Percentiles rank a stretch among this genome's conserved stretches.
Evolutionary conservation across 768 basidiomycete genomes (phyloP).

Genomic region (Mycena crocata): DNA sequence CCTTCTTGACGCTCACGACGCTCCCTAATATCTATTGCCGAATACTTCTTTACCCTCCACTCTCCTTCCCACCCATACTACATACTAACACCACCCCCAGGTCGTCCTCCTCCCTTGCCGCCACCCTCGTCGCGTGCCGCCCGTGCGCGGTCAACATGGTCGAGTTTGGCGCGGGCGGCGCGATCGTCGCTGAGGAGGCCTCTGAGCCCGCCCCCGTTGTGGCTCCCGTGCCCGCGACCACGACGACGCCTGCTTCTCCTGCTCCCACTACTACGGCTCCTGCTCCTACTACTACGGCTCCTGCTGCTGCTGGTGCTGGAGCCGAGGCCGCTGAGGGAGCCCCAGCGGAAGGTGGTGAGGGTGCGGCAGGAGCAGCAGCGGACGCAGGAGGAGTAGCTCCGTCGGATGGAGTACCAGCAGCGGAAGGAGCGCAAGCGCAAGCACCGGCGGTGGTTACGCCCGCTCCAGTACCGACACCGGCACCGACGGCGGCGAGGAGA

Average conservation of each 20-base stretch:
- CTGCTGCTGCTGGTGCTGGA: slow-evolving; percentile 1
- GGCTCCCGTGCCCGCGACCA: slow-evolving; percentile 36
- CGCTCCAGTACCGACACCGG: slow-evolving; percentile 19
- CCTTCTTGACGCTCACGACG: no score
- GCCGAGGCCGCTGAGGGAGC: background rate
- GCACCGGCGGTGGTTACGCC: slow-evolving; percentile 24
- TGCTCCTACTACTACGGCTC: slow-evolving; percentile 29
- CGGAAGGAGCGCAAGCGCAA: slow-evolving; percentile 34
- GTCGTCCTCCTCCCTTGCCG: slow-evolving; percentile 94
- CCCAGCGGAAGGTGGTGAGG: background rate
- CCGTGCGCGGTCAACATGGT: slow-evolving; percentile 98
- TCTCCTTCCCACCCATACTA: background rate
- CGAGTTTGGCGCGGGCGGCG: slow-evolving; percentile 95
- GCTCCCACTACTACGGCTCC: slow-evolving; percentile 43
- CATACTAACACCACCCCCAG: slow-evolving; percentile 68
- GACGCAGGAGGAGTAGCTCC: background rate
- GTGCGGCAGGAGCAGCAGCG: background rate
- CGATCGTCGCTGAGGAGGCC: slow-evolving; percentile 67
- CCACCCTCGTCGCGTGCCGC: slow-evolving; percentile 94
- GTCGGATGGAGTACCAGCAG: background rate
- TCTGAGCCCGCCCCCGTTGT: slow-evolving; percentile 51
- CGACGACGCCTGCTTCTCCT: slow-evolving; percentile 37
- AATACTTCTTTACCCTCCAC: background rate
- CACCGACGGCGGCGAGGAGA: slow-evolving; percentile 64
- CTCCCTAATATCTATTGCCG: no score